A percentile compares a stretch with the other conserved stretches of the same genome.
Conservation (phyloP, 164 flowering plant species). For the Vitis cinerea region DNA sequence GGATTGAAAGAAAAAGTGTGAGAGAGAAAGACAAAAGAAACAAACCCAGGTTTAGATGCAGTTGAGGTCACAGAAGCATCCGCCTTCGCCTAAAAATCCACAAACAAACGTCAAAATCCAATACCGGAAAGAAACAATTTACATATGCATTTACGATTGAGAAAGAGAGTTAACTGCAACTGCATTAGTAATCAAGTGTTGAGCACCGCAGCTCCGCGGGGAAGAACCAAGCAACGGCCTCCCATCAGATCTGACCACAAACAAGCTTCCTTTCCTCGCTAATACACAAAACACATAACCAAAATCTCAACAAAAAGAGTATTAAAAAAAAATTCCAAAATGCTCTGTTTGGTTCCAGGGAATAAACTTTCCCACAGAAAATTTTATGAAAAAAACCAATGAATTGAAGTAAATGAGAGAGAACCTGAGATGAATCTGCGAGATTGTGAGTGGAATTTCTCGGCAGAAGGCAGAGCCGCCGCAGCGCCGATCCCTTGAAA, state of each 20-base stretch:
- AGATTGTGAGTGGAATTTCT: conserved; percentile 23
- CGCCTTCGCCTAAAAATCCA: conserved; percentile 37
- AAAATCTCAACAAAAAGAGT: conserved; percentile 1
- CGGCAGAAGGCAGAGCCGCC: conserved; percentile 33
- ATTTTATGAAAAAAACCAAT: neutral
- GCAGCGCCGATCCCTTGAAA: conserved; percentile 49
- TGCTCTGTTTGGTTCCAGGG: too few relatives aligned
- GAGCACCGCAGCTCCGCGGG: conserved; percentile 17
- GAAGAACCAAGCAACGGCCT: conserved; percentile 18
- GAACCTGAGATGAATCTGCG: conserved; percentile 33
- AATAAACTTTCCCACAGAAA: neutral
- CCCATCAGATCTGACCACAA: conserved; percentile 46
- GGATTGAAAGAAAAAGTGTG: too few relatives aligned
- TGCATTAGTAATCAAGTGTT: conserved; percentile 42
- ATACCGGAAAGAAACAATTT: neutral
- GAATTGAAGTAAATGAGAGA: neutral
- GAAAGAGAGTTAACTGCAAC: conserved; percentile 47
- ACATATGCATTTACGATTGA: neutral
- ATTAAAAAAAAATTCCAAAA: too few relatives aligned
- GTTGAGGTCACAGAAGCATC: conserved; percentile 35
- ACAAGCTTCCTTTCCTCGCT: conserved; percentile 38
- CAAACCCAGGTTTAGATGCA: conserved; percentile 52
- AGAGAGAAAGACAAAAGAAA: neutral
- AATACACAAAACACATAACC: conserved; percentile 7
- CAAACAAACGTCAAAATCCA: conserved; percentile 3